A percentile compares a stretch with the other conserved stretches of the same genome.
Evolutionary conservation across 2,329 filamentous ascomycete genomes (phyloP).

Genomic region (Scortechinia acanthostroma): DNA sequence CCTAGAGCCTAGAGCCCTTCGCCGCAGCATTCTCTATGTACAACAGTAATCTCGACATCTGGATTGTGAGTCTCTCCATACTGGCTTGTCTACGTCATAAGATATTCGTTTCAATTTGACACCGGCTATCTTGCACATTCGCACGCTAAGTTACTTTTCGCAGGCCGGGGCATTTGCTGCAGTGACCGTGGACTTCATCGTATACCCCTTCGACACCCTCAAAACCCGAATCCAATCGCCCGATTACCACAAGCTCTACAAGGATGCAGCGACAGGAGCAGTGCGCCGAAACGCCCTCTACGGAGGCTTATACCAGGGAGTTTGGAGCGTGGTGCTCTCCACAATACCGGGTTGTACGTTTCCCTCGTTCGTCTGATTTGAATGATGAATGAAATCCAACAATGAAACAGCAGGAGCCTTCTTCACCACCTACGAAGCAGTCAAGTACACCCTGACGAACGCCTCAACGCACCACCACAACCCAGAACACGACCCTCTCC

Average conservation of each 20-base stretch:
- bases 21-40: slow-evolving; percentile 28
- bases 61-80: slow-evolving; percentile 29
- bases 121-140: background rate
- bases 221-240: slow-evolving; percentile 55
- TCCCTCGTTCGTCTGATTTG: background rate
- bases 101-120: background rate
- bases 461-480: slow-evolving; percentile 11
- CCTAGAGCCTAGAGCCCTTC: no score
- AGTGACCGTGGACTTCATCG: slow-evolving; percentile 52
- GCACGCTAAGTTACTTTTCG: background rate
- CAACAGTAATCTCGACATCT: slow-evolving; percentile 41
- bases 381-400: background rate
- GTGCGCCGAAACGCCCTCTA: slow-evolving; percentile 41
- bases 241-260: slow-evolving; percentile 43
- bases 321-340: slow-evolving; percentile 52
- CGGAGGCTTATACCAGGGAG: slow-evolving; percentile 52
- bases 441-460: slow-evolving; percentile 39
- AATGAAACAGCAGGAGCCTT: slow-evolving; percentile 53
- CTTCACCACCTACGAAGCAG: slow-evolving; percentile 56
- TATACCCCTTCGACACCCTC: slow-evolving; percentile 57
- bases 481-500: background rate
- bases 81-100: background rate
- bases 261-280: slow-evolving; percentile 34
- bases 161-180: slow-evolving; percentile 55
- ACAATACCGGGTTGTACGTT: slow-evolving; percentile 48